Conservation (phyloP, 1,139 yeast genomes). For the Tardiomyces digboiensis region DNA sequence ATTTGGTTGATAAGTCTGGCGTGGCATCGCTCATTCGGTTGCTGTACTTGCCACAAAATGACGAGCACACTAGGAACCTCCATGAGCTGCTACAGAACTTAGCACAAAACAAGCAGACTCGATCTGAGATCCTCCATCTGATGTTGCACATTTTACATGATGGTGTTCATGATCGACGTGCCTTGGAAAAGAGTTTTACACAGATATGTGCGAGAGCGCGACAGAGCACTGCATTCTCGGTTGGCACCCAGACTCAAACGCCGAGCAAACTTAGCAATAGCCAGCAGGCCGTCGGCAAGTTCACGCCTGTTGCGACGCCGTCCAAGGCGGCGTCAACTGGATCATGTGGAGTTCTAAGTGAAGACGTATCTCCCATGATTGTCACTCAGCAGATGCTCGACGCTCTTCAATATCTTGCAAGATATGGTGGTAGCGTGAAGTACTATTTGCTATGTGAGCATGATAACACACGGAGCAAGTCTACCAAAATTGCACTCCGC, state of each 20-base stretch:
- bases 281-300: constrained; percentile 1
- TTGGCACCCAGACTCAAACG: constrained; percentile 3
- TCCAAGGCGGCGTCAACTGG: constrained; percentile 9
- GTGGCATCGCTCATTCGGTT: constrained; percentile 64
- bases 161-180: constrained; percentile 51
- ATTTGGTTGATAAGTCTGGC: constrained; percentile 69
- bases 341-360: constrained; percentile 26
- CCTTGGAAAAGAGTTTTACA: constrained; percentile 57
- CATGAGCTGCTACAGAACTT: constrained; percentile 59
- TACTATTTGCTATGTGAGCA: constrained; percentile 77
- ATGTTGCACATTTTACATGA: constrained; percentile 65
- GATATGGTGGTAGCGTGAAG: constrained; percentile 58
- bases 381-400: constrained; percentile 77
- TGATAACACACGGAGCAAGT: constrained; percentile 34
- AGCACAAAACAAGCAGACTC: constrained; percentile 69
- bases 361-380: constrained; percentile 55
- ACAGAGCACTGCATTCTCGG: constrained; percentile 1
- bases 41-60: constrained; percentile 65
- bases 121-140: constrained; percentile 68
- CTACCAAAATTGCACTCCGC: constrained; percentile 36
- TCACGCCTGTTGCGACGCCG: constrained; percentile 22
- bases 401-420: constrained; percentile 61
- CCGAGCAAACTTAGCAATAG: constrained; percentile 6
- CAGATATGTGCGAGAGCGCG: constrained; percentile 35
- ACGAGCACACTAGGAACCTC: constrained; percentile 52